phyloP scores from a whole-genome alignment of 305 asterid species.

The Salvia sclarea region DNA sequence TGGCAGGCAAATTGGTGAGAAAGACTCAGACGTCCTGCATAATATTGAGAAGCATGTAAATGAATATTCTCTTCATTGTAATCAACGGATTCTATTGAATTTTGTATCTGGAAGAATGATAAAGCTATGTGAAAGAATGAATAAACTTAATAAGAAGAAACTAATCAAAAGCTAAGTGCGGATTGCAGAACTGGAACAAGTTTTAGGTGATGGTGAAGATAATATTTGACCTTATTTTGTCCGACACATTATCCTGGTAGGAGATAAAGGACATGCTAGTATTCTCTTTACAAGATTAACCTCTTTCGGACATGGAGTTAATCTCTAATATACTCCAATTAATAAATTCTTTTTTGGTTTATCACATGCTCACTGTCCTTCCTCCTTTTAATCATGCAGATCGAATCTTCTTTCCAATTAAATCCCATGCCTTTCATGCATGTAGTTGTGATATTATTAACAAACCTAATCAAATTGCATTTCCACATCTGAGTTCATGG shows the following conservation, averaged over 20 bases:
- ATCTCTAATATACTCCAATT: not conserved
- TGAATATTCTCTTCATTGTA: constrained; percentile 20
- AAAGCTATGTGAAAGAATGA: not conserved
- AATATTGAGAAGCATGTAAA: constrained; percentile 34
- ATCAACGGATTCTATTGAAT: not conserved
- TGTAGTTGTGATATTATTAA: constrained; percentile 13
- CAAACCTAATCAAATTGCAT: not conserved
- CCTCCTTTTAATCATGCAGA: not conserved
- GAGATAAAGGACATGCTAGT: not conserved
- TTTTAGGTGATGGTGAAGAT: constrained; percentile 15
- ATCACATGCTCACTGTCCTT: not conserved
- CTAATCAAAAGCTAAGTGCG: not conserved
- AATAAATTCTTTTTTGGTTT: not conserved
- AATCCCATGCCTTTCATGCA: not conserved
- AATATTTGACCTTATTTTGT: constrained; percentile 10
- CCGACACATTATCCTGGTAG: constrained; percentile 6
- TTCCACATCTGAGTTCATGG: constrained; percentile 23
- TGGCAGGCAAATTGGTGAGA: constrained; percentile 98
- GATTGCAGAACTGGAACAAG: not conserved
- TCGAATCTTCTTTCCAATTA: constrained; percentile 13
- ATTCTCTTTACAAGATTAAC: not conserved
- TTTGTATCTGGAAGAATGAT: not conserved
- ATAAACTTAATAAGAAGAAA: not conserved
- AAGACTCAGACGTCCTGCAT: constrained; percentile 96
- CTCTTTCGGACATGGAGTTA: not conserved